phyloP scores from a whole-genome alignment of 2,329 filamentous ascomycete species.

The Bertia moriformis region DNA sequence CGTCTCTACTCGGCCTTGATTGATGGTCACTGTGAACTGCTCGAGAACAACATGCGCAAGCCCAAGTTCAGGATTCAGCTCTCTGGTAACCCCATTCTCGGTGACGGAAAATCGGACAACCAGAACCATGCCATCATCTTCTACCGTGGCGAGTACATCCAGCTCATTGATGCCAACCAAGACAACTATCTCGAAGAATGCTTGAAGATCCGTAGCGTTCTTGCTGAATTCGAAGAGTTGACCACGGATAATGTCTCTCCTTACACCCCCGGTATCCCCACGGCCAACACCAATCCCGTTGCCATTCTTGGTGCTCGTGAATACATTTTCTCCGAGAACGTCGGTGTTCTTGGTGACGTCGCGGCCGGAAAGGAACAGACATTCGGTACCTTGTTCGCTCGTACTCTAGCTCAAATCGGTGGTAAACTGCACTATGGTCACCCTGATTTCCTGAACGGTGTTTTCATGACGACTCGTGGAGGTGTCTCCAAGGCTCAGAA shows the following conservation, averaged over 20 bases:
- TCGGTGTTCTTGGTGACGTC: slow-evolving; percentile 95
- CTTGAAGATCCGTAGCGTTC: slow-evolving; percentile 90
- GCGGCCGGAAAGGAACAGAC: slow-evolving; percentile 99
- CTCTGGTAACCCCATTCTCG: slow-evolving; percentile 93
- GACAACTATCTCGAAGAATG: slow-evolving; percentile 99
- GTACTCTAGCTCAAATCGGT: slow-evolving; percentile 91
- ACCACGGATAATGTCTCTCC: slow-evolving; percentile 90
- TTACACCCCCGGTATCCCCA: slow-evolving; percentile 85
- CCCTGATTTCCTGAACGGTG: slow-evolving; percentile 97
- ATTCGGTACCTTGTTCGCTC: slow-evolving; percentile 94
- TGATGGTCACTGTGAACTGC: slow-evolving; percentile 91
- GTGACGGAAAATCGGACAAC: slow-evolving; percentile 98
- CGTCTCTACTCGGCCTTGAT: slow-evolving; percentile 90
- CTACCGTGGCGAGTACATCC: slow-evolving; percentile 98
- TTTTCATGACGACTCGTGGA: slow-evolving; percentile 97
- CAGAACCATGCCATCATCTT: slow-evolving; percentile 97
- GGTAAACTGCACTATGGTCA: slow-evolving; percentile 98
- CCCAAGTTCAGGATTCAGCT: slow-evolving; percentile 97
- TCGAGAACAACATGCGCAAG: slow-evolving; percentile 92
- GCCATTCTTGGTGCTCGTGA: slow-evolving; percentile 97
- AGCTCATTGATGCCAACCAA: slow-evolving; percentile 97
- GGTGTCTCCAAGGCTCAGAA: slow-evolving; percentile 99
- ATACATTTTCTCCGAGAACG: slow-evolving; percentile 99
- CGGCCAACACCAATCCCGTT: slow-evolving; percentile 59
- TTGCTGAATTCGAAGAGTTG: slow-evolving; percentile 98